A percentile compares a stretch with the other conserved stretches of the same genome.
phyloP scores from a whole-genome alignment of 1,284 basidiomycete species.

The Puccinia horiana region DNA sequence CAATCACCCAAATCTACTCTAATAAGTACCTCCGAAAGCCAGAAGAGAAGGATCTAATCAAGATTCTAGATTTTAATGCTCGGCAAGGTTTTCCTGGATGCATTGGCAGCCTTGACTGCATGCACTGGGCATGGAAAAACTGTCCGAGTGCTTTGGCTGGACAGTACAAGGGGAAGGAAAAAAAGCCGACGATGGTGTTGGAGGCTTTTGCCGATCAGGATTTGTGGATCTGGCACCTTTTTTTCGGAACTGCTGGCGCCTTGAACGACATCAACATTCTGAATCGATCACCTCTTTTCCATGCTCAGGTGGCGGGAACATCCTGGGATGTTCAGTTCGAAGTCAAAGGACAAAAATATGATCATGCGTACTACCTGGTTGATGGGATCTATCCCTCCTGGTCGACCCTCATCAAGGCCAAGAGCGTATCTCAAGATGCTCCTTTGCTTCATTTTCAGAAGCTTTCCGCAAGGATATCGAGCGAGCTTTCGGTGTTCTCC shows the following conservation, averaged over 20 bases:
- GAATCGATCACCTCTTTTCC: not conserved
- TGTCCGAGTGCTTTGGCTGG: not conserved
- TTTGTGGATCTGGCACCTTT: not conserved
- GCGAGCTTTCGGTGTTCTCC: constrained; percentile 4
- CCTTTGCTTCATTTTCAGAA: not conserved
- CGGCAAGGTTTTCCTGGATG: constrained; percentile 11
- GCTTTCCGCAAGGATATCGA: constrained; percentile 4
- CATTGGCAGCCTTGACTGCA: constrained; percentile 25
- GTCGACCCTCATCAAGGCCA: not conserved
- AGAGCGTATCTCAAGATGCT: not conserved
- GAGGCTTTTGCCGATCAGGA: no score
- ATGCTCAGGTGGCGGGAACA: not conserved
- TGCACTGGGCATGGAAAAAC: constrained; percentile 38
- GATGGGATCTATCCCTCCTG: constrained; percentile 6
- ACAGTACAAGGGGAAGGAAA: no score
- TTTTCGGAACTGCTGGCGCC: constrained; percentile 13
- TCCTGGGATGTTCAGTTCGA: not conserved
- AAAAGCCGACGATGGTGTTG: no score
- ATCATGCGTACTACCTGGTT: constrained; percentile 5
- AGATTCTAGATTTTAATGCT: not conserved
- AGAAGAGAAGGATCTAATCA: not conserved
- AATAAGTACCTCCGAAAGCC: not conserved
- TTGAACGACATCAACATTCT: constrained; percentile 22
- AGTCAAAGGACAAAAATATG: not conserved
- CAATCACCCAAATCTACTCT: not conserved